Evolutionary conservation across 2,329 filamentous ascomycete species (phyloP).

Genomic region (Bipolaris sorokiniana): DNA sequence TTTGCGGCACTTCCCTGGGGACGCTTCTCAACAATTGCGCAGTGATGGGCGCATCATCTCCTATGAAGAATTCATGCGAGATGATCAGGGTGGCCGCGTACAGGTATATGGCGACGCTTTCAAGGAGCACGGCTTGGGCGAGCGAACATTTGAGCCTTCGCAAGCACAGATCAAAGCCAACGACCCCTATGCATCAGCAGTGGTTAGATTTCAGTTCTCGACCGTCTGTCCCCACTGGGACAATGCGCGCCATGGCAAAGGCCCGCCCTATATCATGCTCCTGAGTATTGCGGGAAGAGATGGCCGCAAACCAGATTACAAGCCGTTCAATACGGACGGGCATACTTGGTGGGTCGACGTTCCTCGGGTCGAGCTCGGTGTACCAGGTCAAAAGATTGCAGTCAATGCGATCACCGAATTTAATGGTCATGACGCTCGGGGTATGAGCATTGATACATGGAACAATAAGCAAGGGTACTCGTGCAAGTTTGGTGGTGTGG

Average conservation of each 20-base stretch:
- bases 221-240: conserved; percentile 85
- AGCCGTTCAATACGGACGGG: conserved; percentile 75
- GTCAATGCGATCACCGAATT: conserved; percentile 67
- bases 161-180: conserved; percentile 66
- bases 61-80: conserved; percentile 84
- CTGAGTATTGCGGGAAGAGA: conserved; percentile 67
- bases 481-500: conserved; percentile 57
- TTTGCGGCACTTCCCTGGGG: conserved; percentile 75
- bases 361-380: conserved; percentile 55
- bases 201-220: conserved; percentile 79
- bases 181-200: conserved; percentile 50
- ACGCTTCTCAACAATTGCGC: conserved; percentile 74
- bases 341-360: conserved; percentile 85
- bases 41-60: conserved; percentile 69
- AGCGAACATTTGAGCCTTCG: conserved; percentile 67
- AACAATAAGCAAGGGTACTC: conserved; percentile 46
- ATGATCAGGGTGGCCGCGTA: conserved; percentile 55
- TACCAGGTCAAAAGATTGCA: conserved; percentile 63
- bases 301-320: conserved; percentile 69
- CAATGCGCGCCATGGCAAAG: conserved; percentile 69
- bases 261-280: conserved; percentile 71
- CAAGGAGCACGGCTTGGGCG: conserved; percentile 57
- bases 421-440: conserved; percentile 58
- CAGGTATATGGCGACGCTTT: conserved; percentile 39
- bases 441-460: conserved; percentile 53